These are phyloP conservation scores for Leishmania arabica DNA, from an alignment of 208 protist species.

Conservation along the genomic window DNA sequence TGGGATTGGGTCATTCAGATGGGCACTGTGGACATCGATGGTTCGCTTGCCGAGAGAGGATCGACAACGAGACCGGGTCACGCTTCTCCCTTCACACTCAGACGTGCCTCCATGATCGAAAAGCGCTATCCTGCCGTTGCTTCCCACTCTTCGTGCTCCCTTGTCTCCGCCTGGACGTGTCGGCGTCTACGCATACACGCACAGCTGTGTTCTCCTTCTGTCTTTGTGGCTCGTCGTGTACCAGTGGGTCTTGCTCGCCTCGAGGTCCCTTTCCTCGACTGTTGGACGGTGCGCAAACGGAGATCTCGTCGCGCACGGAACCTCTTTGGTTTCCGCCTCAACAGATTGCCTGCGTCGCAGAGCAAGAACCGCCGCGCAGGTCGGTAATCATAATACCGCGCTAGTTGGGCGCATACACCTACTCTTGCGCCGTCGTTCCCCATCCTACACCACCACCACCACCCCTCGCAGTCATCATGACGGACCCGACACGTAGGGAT, in stretches of 20 bases:
- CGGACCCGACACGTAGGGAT: slow-evolving; percentile 88
- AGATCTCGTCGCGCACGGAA: neutral
- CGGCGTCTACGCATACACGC: neutral
- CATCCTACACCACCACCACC: neutral
- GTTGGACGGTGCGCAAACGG: neutral
- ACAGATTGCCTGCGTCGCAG: neutral
- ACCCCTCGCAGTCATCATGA: slow-evolving; percentile 47
- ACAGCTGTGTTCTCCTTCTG: neutral
- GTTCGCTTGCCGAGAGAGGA: neutral
- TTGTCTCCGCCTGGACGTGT: neutral
- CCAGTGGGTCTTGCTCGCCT: neutral
- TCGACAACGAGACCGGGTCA: neutral
- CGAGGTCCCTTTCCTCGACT: neutral
- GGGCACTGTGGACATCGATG: neutral
- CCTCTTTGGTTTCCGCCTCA: neutral
- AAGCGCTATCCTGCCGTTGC: neutral
- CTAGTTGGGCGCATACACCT: neutral
- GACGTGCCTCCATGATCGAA: neutral
- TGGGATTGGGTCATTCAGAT: neutral
- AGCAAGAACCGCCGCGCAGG: neutral
- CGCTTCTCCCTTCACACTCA: neutral
- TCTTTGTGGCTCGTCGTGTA: neutral
- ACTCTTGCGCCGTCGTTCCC: slow-evolving; percentile 9
- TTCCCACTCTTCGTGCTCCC: neutral
- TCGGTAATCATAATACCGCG: neutral